Percentiles rank a stretch among this genome's conserved stretches.
Evolutionary conservation across 805 yeast species (phyloP).

Genomic region (Suhomyces xylopsoci): DNA sequence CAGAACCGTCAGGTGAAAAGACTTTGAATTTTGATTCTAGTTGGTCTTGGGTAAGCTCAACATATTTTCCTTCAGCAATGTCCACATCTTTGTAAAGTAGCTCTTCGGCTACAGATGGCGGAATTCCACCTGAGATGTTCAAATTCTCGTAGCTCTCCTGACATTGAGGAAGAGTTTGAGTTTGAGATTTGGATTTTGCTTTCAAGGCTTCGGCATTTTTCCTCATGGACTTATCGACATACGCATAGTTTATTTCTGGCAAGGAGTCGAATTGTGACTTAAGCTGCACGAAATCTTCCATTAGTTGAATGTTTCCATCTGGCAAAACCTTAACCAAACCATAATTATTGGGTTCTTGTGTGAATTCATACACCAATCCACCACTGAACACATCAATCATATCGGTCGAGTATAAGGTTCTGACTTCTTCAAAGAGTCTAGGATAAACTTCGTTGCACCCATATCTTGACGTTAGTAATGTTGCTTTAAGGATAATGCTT

Average conservation of each 20-base stretch:
- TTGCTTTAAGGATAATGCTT: not conserved
- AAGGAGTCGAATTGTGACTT: slow-evolving; percentile 43
- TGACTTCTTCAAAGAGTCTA: slow-evolving; percentile 73
- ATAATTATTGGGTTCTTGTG: slow-evolving; percentile 76
- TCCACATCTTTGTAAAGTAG: slow-evolving; percentile 51
- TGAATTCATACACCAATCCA: slow-evolving; percentile 77
- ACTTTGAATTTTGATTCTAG: slow-evolving; percentile 43
- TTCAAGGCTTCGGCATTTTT: slow-evolving; percentile 22
- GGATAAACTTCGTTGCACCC: slow-evolving; percentile 87
- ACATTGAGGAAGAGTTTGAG: slow-evolving; percentile 27
- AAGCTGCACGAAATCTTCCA: slow-evolving; percentile 44
- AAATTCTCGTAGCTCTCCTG: slow-evolving; percentile 31
- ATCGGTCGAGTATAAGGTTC: slow-evolving; percentile 60
- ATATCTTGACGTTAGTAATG: slow-evolving; percentile 24
- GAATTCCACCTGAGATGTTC: slow-evolving; percentile 44
- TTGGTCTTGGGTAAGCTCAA: slow-evolving; percentile 43
- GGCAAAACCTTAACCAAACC: slow-evolving; percentile 59
- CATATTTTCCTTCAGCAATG: slow-evolving; percentile 47
- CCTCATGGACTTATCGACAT: slow-evolving; percentile 23
- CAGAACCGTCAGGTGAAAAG: slow-evolving; percentile 41
- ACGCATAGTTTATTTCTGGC: slow-evolving; percentile 21
- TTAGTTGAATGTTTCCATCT: slow-evolving; percentile 41
- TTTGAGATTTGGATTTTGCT: slow-evolving; percentile 14
- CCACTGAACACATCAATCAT: slow-evolving; percentile 83
- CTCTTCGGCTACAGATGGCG: slow-evolving; percentile 39